Evolutionary conservation across 225 moss, liverwort and hornwort genomes (phyloP), one percentile per base, ranked within the genome.

Genomic region (Polytrichum formosum): DNA sequence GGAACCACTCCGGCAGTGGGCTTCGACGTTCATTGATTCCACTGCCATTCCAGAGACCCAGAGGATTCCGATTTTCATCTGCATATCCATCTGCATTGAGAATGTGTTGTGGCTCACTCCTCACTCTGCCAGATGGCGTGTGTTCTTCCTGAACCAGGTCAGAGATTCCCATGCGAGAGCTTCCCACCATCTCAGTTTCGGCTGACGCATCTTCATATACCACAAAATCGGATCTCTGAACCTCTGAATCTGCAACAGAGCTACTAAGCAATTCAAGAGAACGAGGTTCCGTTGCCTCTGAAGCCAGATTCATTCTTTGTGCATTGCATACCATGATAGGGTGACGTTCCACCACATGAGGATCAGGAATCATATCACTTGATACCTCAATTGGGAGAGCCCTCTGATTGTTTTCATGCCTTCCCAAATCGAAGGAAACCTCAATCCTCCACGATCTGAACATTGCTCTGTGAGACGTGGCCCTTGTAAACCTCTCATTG

Each of bases 31-130:
- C 37, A 46, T 46, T 46, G 13, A 46, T 46, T 46, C 37, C 37
- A 1, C 67, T 46, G 26, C 64, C 62, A 69, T 10, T 54, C 31
- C 53, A 31, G 56, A 64, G 54, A 31, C 72, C 69, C 53, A 0
- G 53, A 6, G 84, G 84, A 20, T 81, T 78, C 56, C 65, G 67
- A 64, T 84, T 84, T 64, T 84, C 84, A 26, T 81, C 81, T 20
- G 61, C 77, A 64, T 26, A 61, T 23, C 75, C 70, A 5, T 53
- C 64, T n/a, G 58, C 62, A 8, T 1, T 55, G 26, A 74, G 55
- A 22, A 29, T 61, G 30, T 59, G 61, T 7, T 65, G 22, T 3
- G 28, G 7, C 5, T 62, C 63, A 26, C 66, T 64, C 7, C 54
- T 67, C 5, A 1, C 19, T 23, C 16, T 67, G 55, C 56, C 53